Evolutionary conservation across 345 rosid species (phyloP), one percentile per base, ranked within the genome.

Genomic region (Corchorus capsularis): DNA sequence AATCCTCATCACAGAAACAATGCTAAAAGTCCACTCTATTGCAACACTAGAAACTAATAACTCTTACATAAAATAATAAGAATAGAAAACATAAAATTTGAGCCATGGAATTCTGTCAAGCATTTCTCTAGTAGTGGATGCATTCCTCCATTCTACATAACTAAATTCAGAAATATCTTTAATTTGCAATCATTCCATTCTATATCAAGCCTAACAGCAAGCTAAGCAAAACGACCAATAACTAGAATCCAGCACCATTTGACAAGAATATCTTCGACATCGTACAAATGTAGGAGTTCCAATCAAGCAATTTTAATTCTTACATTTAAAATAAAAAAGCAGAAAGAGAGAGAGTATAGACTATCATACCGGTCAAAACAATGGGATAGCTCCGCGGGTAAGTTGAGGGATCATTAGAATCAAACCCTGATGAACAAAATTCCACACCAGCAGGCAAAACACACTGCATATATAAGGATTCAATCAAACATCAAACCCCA

Each of bases 391-490:
- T 94, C 78, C 97, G 85, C 0, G 97, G 99, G 79, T 83, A 84
- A 47, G 91, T 86, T 14, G 84, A 83, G 74, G 93, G 78, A 74
- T 91, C 88, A 64, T 69, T 83, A n/a, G 87, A 74, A 82, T 86
- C 90, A 64, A 85, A 90, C 4, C 99, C 99, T 41, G 97, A 86
- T 15, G 91, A 60, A 77, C 84, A 87, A 56, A 94, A 80, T 86
- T 77, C 87, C 63, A 94, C 96, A 2, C 99, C 99, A 72, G 97
- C 99, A 9, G 98, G 99, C 71, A 94, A 86, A 47, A 94, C 97
- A 78, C 98, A 94, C 98, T 96, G 89, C 66, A 61, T 62, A 52
- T 34, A 35, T 4, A 16, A 77, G 52, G 39, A 37, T 49, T 46
- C 41, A 64, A 39, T 46, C 41, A 68, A 27, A 50, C 41, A 17